phyloP scores from a whole-genome alignment of 2,329 filamentous ascomycete species.

The Monosporascus sp. region DNA sequence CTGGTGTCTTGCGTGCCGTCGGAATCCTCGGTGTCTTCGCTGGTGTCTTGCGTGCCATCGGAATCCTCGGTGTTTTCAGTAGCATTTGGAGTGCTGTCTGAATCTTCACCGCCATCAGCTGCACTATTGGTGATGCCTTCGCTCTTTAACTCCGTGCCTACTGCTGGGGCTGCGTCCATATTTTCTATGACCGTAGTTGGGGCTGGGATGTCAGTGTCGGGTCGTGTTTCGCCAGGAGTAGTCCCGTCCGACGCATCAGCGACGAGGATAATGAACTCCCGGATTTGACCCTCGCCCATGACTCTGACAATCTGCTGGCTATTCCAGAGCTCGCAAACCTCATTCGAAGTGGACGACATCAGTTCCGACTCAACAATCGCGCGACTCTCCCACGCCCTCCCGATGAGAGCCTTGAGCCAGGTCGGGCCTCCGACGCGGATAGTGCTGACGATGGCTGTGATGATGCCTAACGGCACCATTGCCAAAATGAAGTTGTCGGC shows the following conservation, averaged over 20 bases:
- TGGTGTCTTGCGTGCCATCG: no score
- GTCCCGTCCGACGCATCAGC: not conserved
- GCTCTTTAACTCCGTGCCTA: no score
- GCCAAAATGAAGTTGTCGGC: constrained; percentile 42
- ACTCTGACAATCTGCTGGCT: constrained; percentile 29
- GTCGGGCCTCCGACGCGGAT: constrained; percentile 40
- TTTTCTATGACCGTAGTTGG: no score
- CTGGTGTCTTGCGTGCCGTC: no score
- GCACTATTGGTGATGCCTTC: no score
- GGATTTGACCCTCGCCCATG: constrained; percentile 8
- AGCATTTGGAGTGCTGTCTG: no score
- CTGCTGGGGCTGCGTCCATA: no score
- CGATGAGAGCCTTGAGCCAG: constrained; percentile 38
- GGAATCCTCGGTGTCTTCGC: no score
- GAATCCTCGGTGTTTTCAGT: no score
- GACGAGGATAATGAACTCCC: constrained; percentile 9
- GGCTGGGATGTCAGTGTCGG: no score
- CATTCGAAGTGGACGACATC: constrained; percentile 40
- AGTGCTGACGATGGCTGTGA: constrained; percentile 37
- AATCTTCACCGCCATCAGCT: no score
- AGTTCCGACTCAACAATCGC: constrained; percentile 37
- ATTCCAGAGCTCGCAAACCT: constrained; percentile 41
- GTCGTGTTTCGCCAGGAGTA: no score
- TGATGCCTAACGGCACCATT: constrained; percentile 38
- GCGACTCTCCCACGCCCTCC: constrained; percentile 37